Percentiles rank a stretch among this genome's conserved stretches.
These are phyloP conservation scores for Salix purpurea DNA, from an alignment of 345 rosid species.

Conservation along the genomic window DNA sequence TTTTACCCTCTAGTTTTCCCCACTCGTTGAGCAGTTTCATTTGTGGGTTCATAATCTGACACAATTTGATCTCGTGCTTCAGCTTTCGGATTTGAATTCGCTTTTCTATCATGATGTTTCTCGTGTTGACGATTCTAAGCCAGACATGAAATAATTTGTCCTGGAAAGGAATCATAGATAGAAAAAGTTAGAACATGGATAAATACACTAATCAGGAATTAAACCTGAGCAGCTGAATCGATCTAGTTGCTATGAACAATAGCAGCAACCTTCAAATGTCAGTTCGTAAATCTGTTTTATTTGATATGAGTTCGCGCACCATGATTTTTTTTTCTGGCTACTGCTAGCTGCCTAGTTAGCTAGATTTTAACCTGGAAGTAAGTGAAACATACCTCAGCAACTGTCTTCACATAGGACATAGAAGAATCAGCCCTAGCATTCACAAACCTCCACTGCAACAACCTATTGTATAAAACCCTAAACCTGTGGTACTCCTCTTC, in stretches of 20 bases:
- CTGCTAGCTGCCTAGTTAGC: too few relatives aligned
- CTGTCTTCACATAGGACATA: constrained; percentile 24
- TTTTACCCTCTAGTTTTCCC: constrained; percentile 45
- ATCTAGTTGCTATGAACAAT: too few relatives aligned
- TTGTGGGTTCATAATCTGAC: constrained; percentile 40
- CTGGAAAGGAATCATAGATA: constrained; percentile 22
- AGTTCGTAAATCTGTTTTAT: too few relatives aligned
- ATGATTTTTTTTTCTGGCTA: too few relatives aligned
- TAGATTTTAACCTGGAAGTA: background rate
- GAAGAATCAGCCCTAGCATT: constrained; percentile 54
- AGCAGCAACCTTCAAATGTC: too few relatives aligned
- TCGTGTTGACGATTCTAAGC: constrained; percentile 40
- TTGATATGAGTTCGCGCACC: too few relatives aligned
- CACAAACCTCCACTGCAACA: constrained; percentile 60
- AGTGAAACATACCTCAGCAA: constrained; percentile 39
- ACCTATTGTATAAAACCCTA: constrained; percentile 40
- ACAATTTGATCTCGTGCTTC: constrained; percentile 41
- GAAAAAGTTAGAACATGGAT: too few relatives aligned
- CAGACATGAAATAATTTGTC: constrained; percentile 48
- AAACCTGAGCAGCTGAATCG: too few relatives aligned
- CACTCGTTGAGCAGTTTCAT: constrained; percentile 47
- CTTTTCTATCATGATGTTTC: constrained; percentile 38
- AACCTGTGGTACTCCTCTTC: constrained; percentile 53
- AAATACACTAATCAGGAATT: too few relatives aligned
- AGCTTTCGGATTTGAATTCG: constrained; percentile 35